phyloP scores from a whole-genome alignment of 345 rosid genomes.

The Isatis tinctoria region DNA sequence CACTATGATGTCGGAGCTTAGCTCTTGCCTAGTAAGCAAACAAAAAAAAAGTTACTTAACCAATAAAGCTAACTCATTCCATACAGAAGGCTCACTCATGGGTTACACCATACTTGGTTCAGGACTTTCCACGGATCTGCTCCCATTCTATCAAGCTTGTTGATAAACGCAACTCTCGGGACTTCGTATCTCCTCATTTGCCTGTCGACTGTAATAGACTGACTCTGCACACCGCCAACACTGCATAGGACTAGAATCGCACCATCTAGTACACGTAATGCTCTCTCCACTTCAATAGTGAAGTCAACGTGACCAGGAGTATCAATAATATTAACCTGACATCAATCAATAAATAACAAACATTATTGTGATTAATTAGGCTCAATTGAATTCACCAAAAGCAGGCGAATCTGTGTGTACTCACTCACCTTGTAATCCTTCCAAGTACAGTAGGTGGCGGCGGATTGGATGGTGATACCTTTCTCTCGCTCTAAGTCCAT shows the following conservation, averaged over 20 bases:
- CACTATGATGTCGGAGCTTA: conserved; percentile 92
- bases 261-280: conserved; percentile 92
- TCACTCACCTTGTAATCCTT: conserved; percentile 82
- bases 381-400: neutral
- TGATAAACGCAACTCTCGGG: conserved; percentile 88
- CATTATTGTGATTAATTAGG: neutral
- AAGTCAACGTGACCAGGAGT: conserved; percentile 99
- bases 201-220: conserved; percentile 95
- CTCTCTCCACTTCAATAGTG: conserved; percentile 99
- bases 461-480: conserved; percentile 98
- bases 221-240: conserved; percentile 99
- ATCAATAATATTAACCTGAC: conserved; percentile 91
- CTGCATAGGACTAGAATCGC: conserved; percentile 93
- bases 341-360: neutral
- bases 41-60: neutral
- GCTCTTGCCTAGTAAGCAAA: conserved; percentile 64
- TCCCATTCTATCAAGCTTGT: conserved; percentile 99
- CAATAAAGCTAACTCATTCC: neutral
- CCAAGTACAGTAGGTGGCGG: conserved; percentile 98
- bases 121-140: conserved; percentile 99
- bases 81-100: neutral
- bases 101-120: conserved; percentile 57
- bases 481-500: conserved; percentile 99
- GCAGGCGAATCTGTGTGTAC: neutral
- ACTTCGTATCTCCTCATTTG: conserved; percentile 99